Conservation (phyloP, 225 moss, liverwort and hornwort species). For the Physcomitrellopsis africana region DNA sequence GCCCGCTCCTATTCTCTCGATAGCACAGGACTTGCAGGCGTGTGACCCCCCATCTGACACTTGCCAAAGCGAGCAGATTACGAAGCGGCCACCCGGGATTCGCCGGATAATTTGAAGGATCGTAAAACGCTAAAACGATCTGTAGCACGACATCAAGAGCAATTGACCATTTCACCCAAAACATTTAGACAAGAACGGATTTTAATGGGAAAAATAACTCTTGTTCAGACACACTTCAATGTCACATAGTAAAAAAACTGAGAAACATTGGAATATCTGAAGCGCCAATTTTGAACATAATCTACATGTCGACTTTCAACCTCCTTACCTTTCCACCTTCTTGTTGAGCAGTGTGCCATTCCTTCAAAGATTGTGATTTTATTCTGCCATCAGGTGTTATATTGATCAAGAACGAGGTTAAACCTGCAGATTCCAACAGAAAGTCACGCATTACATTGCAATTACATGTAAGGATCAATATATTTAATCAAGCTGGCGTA, state of each 20-base stretch:
- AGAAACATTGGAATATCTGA: not conserved
- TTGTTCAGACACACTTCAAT: conserved; percentile 16
- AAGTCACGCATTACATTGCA: conserved; percentile 15
- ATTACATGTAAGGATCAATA: conserved; percentile 6
- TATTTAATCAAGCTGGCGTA: not conserved
- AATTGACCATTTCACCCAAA: conserved; percentile 2
- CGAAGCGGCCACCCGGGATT: conserved; percentile 98
- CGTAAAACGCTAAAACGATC: conserved; percentile 86
- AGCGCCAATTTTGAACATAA: not conserved
- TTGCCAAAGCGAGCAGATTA: conserved; percentile 90
- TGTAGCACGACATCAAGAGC: conserved; percentile 35
- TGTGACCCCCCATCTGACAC: conserved; percentile 74
- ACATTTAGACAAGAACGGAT: not conserved
- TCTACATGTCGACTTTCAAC: conserved; percentile 13
- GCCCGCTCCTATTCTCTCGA: conserved; percentile 89
- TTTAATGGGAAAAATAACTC: conserved; percentile 10
- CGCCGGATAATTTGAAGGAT: conserved; percentile 83
- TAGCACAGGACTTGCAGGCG: conserved; percentile 83
- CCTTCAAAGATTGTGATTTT: conserved; percentile 63
- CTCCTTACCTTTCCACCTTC: conserved; percentile 83
- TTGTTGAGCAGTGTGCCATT: conserved; percentile 69
- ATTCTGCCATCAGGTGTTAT: conserved; percentile 56
- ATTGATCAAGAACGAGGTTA: conserved; percentile 82
- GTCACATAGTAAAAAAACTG: not conserved
- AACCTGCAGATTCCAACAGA: conserved; percentile 52